A percentile compares a stretch with the other conserved stretches of the same genome.
Conservation (phyloP, 2,329 filamentous ascomycete genomes). For the Beauveria australis region DNA sequence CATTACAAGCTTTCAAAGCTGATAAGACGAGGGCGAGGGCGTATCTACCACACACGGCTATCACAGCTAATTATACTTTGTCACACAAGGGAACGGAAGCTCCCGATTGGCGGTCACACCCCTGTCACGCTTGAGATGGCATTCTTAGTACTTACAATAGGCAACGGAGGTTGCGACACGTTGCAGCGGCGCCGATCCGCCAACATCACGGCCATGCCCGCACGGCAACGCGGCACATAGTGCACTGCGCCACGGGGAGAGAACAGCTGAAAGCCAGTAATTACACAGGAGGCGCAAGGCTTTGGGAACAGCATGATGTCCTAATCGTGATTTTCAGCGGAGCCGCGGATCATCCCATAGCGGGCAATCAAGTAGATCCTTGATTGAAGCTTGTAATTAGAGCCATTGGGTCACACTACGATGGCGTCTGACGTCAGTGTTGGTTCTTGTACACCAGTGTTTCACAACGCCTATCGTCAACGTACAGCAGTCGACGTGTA, state of each 20-base stretch:
- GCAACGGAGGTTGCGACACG: neutral
- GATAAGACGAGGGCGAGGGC: neutral
- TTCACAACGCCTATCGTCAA: neutral
- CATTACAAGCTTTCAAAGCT: too few relatives aligned
- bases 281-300: neutral
- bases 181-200: neutral
- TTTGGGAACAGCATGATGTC: neutral
- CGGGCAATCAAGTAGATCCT: neutral
- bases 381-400: neutral
- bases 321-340: neutral
- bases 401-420: neutral
- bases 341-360: neutral
- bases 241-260: neutral
- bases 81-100: neutral
- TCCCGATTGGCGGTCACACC: neutral
- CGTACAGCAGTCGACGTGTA: neutral
- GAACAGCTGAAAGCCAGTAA: neutral
- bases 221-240: constrained; percentile 8
- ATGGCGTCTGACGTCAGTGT: neutral
- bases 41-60: neutral
- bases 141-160: neutral
- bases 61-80: neutral
- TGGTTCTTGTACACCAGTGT: neutral
- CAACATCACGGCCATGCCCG: neutral
- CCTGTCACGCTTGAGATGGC: neutral